These are phyloP conservation scores for Tricholoma hemisulphureum DNA, from an alignment of 768 basidiomycete species.

Conservation along the genomic window DNA sequence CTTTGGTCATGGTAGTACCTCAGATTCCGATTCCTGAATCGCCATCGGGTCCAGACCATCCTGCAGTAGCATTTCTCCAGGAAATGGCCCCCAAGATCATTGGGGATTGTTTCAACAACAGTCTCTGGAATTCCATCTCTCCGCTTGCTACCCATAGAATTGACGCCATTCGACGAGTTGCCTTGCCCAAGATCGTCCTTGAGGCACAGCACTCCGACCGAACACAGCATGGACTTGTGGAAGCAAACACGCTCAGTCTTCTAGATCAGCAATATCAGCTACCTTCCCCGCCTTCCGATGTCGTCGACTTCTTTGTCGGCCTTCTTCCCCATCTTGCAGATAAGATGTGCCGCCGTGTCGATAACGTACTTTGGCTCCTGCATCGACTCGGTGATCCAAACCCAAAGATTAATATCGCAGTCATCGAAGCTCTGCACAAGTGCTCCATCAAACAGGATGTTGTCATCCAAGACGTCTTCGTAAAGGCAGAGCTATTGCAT, in stretches of 20 bases:
- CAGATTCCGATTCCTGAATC: background rate
- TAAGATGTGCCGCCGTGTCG: constrained; percentile 11
- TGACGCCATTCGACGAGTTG: constrained; percentile 11
- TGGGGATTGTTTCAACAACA: constrained; percentile 18
- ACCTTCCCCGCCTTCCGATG: constrained; percentile 13
- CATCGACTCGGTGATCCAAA: constrained; percentile 15
- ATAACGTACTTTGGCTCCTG: constrained; percentile 13
- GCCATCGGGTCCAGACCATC: constrained; percentile 6
- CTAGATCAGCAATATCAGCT: constrained; percentile 15
- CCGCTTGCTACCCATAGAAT: constrained; percentile 18
- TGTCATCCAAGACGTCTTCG: constrained; percentile 8
- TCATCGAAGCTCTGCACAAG: constrained; percentile 8
- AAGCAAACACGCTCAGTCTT: constrained; percentile 12
- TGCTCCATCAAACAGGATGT: constrained; percentile 13
- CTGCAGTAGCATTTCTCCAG: constrained; percentile 13
- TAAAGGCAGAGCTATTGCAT: constrained; percentile 7
- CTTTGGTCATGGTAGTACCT: constrained; percentile 10
- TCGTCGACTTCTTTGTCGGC: constrained; percentile 13
- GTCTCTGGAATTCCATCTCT: constrained; percentile 10
- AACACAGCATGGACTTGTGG: constrained; percentile 17
- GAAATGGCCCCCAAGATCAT: constrained; percentile 19
- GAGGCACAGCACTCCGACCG: constrained; percentile 15
- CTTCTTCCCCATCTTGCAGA: constrained; percentile 14
- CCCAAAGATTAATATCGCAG: constrained; percentile 10
- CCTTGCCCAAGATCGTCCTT: constrained; percentile 12